Conservation (phyloP, 208 protist species). For the Trypanosoma cruzi region DNA sequence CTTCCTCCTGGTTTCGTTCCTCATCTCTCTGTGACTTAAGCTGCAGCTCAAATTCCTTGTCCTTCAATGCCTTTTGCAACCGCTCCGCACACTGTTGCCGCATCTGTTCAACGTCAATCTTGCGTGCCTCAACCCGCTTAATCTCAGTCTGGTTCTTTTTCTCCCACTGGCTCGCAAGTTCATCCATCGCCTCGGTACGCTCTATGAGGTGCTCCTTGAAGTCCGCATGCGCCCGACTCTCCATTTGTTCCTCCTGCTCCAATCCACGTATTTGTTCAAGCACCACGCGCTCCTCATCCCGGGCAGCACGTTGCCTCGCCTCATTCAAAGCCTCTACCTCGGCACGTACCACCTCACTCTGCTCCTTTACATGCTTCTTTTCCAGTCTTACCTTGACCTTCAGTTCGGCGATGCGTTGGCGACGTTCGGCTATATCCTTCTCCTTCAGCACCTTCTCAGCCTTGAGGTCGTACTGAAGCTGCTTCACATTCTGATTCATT, state of each 20-base stretch:
- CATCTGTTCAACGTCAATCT: slow-evolving; percentile 85
- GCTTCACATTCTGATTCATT: slow-evolving; percentile 93
- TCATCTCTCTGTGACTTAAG: slow-evolving; percentile 55
- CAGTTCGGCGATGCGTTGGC: slow-evolving; percentile 55
- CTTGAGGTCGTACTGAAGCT: slow-evolving; percentile 86
- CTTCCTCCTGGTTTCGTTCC: slow-evolving; percentile 31
- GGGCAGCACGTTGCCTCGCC: slow-evolving; percentile 56
- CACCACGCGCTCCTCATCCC: slow-evolving; percentile 55
- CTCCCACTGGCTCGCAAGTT: slow-evolving; percentile 75
- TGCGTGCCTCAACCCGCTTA: slow-evolving; percentile 70
- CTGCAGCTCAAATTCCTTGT: slow-evolving; percentile 48
- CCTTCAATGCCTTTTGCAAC: slow-evolving; percentile 56
- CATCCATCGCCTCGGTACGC: slow-evolving; percentile 69
- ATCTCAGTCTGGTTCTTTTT: slow-evolving; percentile 77
- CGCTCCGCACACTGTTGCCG: slow-evolving; percentile 77
- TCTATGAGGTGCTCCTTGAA: slow-evolving; percentile 74
- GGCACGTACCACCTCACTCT: slow-evolving; percentile 65
- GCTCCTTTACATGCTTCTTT: slow-evolving; percentile 64
- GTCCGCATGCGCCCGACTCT: slow-evolving; percentile 52
- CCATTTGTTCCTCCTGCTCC: slow-evolving; percentile 45
- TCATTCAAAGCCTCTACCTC: slow-evolving; percentile 68
- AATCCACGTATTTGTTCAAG: slow-evolving; percentile 30
- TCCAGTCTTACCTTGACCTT: slow-evolving; percentile 70
- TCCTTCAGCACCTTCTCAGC: slow-evolving; percentile 76
- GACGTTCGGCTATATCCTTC: slow-evolving; percentile 78